Base-by-base conservation (phyloP, 2,329 filamentous ascomycete species). In the Venturia pyrina region DNA sequence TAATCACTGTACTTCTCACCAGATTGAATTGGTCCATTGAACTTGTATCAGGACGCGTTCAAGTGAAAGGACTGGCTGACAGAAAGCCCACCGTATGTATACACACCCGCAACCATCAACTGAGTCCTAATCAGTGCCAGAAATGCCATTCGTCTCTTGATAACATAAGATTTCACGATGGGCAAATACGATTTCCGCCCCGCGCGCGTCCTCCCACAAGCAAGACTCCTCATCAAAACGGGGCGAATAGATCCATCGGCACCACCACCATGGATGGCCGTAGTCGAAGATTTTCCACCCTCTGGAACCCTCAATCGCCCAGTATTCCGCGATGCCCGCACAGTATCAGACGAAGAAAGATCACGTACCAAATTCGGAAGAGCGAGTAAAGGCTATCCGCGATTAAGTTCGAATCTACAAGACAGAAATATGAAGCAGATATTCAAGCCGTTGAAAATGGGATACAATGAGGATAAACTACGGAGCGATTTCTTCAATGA, bases 401-500 rank as follows among this genome's bases (percentile, higher is more conserved):
- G 32, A 4, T n/a, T 59, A 28, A 37, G 28, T 32, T 34, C 53
- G 28, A 56, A 32, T 40, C 60, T 65, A 68, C 63, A 70, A 72
- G 32, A 59, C 53, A 60, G 85, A 82, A 71, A 77, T 78, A 63
- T 81, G 82, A 91, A 86, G 77, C 86, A 87, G 70, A 79, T 96
- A 71, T 98, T 93, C 81, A 86, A 87, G 71, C 95, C 95, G 1
- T 85, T 92, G 69, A 78, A 81, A 66, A 87, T 99, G 69, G 80
- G 79, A 65, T 97, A 95, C 75, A 85, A 89, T 67, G 95, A 99
- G 76, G 95, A 99, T 77, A 78, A 80, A 67, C 81, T 99, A 72
- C 88, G 95, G 69, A 82, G 79, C 70, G 85, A 87, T 37, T 99
- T 98, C 79, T 99, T 90, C 80, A 86, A 83, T 73, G 93, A 99